These are phyloP conservation scores for Psidium guajava DNA, from an alignment of 345 rosid genomes.

Conservation along the genomic window DNA sequence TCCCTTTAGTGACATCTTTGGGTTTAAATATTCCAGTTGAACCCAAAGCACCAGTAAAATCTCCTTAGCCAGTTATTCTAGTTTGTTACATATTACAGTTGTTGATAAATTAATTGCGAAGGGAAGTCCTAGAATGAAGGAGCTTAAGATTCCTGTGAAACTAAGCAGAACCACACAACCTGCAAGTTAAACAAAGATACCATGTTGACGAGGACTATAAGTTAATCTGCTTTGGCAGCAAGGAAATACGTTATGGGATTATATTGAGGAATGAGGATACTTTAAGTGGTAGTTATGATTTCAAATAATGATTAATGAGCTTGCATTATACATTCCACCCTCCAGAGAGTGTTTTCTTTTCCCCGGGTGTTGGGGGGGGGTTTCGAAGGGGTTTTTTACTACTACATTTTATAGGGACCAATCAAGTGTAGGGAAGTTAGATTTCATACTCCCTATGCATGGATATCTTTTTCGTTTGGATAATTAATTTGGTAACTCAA, in stretches of 20 bases:
- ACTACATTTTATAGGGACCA: neutral
- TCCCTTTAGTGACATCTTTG: neutral
- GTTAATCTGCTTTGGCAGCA: neutral
- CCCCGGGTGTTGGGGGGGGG: no score
- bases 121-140: neutral
- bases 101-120: neutral
- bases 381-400: neutral
- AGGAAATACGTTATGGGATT: neutral
- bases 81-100: neutral
- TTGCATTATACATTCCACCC: neutral
- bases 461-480: neutral
- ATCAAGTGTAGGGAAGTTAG: neutral
- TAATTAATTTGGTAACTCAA: neutral
- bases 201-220: neutral
- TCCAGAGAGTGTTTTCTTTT: neutral
- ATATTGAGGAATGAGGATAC: neutral
- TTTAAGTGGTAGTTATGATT: neutral
- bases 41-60: neutral
- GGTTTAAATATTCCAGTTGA: neutral
- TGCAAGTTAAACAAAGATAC: neutral
- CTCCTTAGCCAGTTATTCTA: neutral
- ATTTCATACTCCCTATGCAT: neutral
- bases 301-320: neutral
- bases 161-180: neutral
- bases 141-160: neutral